Evolutionary conservation across 2,329 filamentous ascomycete genomes (phyloP).

Genomic region (Colletotrichum higginsianum): DNA sequence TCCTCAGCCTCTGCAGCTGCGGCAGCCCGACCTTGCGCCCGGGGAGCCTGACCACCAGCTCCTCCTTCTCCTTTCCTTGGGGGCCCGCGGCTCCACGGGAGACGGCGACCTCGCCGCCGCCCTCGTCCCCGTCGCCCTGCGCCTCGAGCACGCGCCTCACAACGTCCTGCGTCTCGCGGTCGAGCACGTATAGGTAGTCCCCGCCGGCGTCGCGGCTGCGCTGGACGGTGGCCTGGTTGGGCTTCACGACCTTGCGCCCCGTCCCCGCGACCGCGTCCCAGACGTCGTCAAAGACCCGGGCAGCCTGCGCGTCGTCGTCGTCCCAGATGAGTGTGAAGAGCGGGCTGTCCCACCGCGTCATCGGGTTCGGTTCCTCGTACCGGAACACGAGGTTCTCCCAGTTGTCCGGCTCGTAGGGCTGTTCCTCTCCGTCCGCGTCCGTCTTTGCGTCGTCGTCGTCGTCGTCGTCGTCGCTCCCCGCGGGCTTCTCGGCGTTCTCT

Average conservation of each 20-base stretch:
- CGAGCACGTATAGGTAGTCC: slow-evolving; percentile 86
- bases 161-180: slow-evolving; percentile 84
- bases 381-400: slow-evolving; percentile 87
- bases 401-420: slow-evolving; percentile 69
- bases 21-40: slow-evolving; percentile 77
- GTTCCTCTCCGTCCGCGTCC: slow-evolving; percentile 51
- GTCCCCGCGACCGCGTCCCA: slow-evolving; percentile 82
- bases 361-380: slow-evolving; percentile 89
- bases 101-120: slow-evolving; percentile 70
- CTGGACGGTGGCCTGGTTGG: slow-evolving; percentile 82
- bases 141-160: slow-evolving; percentile 78
- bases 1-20: slow-evolving; percentile 82
- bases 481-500: no score
- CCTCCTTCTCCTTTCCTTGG: slow-evolving; percentile 45
- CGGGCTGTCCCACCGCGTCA: slow-evolving; percentile 88
- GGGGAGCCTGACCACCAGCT: slow-evolving; percentile 76
- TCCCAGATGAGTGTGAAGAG: slow-evolving; percentile 85
- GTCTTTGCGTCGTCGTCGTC: slow-evolving; percentile 54
- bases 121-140: slow-evolving; percentile 73
- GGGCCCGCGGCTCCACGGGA: slow-evolving; percentile 50
- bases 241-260: slow-evolving; percentile 74
- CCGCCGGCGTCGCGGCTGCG: slow-evolving; percentile 73
- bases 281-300: slow-evolving; percentile 72
- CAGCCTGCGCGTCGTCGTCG: slow-evolving; percentile 74
- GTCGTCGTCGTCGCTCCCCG: slow-evolving; percentile 48